Base-by-base conservation (phyloP, 768 basidiomycete species). In the Thelephora aurantiotincta region DNA sequence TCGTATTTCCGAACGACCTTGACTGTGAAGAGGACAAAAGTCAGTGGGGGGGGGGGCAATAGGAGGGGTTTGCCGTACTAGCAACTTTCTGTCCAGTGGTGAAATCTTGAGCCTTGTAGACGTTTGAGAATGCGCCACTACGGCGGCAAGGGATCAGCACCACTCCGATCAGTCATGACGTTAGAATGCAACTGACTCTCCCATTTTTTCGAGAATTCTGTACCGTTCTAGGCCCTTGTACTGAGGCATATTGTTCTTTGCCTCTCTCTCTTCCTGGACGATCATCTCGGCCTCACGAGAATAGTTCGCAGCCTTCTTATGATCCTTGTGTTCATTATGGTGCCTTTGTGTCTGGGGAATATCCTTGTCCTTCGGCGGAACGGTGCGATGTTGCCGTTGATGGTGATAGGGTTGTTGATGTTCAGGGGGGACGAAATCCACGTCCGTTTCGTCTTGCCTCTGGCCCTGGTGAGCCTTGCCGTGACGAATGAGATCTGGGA, bases 91-190 rank as follows among this genome's bases (percentile, higher is more conserved):
- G 73, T 36, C 80, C 80, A 11, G 80, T 82, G 34, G 71, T 67
- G 43, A 77, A 70, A 60, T 97, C 86, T 47, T 83, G 56, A 12
- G 91, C 94, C 61, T 87, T 88, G 73, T 94, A 99, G 7, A 99
- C 94, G 60, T 96, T 90, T n/a, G 93, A 97, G 63, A 99, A 99
- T 37, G 94, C 94, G 50, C 94, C 94, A 57, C 81, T 88, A 57
- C 11, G 38, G 22, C 11, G 16, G 16, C 14, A 4, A n/a, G 18
- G 22, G 38, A 41, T 22, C 5, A 41, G 16, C 7, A 14, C 18
- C 38, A 41, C 7, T 9, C 38, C 18, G 22, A 14, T 18, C 38
- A n/a, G 11, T 6, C 18, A 41, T 9, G 22, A n/a, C 18, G 5
- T 14, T 7, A 41, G 3, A 14, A 4, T 18, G 22, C 38, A 34